phyloP scores from a whole-genome alignment of 73 alveolate genomes.

The Breviolum minutum region DNA sequence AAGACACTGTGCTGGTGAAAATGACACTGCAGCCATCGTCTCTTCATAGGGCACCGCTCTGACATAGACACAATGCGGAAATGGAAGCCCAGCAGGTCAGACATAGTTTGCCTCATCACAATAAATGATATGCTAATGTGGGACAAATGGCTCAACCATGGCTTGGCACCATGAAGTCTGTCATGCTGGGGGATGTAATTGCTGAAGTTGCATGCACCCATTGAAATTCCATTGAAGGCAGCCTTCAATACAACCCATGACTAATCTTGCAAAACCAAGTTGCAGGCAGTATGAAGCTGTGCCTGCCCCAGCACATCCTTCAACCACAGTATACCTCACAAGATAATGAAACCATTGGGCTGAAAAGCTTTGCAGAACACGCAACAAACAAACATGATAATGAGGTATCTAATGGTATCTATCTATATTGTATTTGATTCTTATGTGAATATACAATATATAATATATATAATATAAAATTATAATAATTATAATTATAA shows the following conservation, averaged over 20 bases:
- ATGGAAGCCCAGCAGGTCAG: background rate
- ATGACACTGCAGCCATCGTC: background rate
- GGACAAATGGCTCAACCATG: background rate
- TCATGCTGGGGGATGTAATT: background rate
- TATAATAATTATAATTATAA: no score
- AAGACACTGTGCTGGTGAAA: background rate
- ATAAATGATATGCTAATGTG: background rate
- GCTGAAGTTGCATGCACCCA: background rate
- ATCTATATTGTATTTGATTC: no score
- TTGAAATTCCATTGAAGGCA: background rate
- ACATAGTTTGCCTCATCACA: background rate
- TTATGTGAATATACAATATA: no score
- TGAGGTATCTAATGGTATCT: no score
- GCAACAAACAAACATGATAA: no score
- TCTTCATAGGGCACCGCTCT: background rate
- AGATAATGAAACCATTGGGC: no score
- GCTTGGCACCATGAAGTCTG: background rate
- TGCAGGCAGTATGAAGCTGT: background rate
- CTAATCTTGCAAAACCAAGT: background rate
- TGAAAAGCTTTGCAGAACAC: no score
- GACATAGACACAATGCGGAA: background rate
- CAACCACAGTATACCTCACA: background rate
- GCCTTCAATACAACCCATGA: background rate
- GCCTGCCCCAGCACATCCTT: conserved; percentile 1
- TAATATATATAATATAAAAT: no score